Evolutionary conservation across 2,329 filamentous ascomycete genomes (phyloP), one percentile per base, ranked within the genome.

Genomic region (Ramularia endophylla): DNA sequence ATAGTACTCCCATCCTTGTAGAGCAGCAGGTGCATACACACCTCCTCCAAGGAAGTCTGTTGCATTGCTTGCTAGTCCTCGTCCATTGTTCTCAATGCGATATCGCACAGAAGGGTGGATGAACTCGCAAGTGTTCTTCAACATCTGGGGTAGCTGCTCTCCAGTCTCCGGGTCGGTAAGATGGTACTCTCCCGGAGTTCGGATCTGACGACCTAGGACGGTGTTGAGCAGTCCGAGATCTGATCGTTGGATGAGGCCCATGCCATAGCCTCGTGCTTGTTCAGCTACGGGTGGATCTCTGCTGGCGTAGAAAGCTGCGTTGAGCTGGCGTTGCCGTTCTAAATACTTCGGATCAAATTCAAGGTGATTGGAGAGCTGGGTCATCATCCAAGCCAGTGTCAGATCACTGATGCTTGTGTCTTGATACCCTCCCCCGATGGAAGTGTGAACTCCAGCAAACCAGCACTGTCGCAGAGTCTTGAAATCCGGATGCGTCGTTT

Each of bases 351-450:
- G 55, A 32, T 67, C 56, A 47, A 71, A 63, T 31, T 69, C 65
- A 45, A 68, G 51, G 31, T 66, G 65, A 3, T 60, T 58, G 29
- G 63, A 57, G 22, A 73, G 47, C 44, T 74, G 69, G 18, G 65
- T 63, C 52, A 75, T 72, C 72, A 75, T 75, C 72, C 73, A 76
- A 5, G 71, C 72, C 3, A 75, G 53, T 3, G 69, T 65, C 27
- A 75, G 71, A 41, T 74, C 65, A n/a, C 67, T 61, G 22, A 70
- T 59, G 12, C 69, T 61, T 35, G 62, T 59, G 37, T 69, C 65
- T 29, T 55, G 50, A 27, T 55, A 59, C 8, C 65, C 66, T 20
- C 67, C 67, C 12, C 67, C 67, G 8, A 69, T 46, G 40, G 64
- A 63, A 20, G 51, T 54, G 43, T 70, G 67, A 2, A 62, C 64